Base-by-base conservation (phyloP, 2,329 filamentous ascomycete genomes). In the Epichloe amarillans region DNA sequence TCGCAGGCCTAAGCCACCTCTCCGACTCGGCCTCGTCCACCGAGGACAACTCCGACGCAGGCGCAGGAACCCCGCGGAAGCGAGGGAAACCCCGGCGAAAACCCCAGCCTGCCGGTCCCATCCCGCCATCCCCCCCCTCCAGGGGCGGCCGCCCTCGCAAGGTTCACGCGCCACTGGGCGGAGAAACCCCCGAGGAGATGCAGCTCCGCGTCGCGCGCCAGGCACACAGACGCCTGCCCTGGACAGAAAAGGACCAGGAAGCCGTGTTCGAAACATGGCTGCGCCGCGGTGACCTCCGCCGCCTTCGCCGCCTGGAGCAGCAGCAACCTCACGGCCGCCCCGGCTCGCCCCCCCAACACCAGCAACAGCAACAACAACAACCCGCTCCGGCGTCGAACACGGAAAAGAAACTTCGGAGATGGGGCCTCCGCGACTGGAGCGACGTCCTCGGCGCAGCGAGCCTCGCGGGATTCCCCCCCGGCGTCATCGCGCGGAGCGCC, bases 391-490 rank as follows among this genome's bases (percentile, higher is more conserved):
- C 38, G n/a, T 38, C 35, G 3, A 60, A 57, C 19, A 44, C 46
- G 12, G 59, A 61, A 14, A 56, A 54, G n/a, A 65, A 58, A 50
- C 58, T 65, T 3, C 55, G 58, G 2, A 59, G 63, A 43, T 73
- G 64, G 62, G 72, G 65, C 14, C 69, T 80, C 12, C 77, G 86
- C 21, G 86, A 94, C 67, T 97, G 91, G 91, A 85, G 82, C 57
- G 87, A 95, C 57, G 77, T 96, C 1, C 68, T 96, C 30, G 86
- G 86, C 0, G 74, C 88, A 1, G 91, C 91, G 3, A 77, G 86
- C 0, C 68, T 94, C 47, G 78, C 78, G 2, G 88, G 86, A 0
- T 90, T 89, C 66, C 71, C 72, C 0, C 65, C 72, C 0, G 65
- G 70, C 1, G 84, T 82, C 1, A 67, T 96, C 12, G 76, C 81